phyloP scores from a whole-genome alignment of 2,329 filamentous ascomycete species.

The Calonectria crousiana region DNA sequence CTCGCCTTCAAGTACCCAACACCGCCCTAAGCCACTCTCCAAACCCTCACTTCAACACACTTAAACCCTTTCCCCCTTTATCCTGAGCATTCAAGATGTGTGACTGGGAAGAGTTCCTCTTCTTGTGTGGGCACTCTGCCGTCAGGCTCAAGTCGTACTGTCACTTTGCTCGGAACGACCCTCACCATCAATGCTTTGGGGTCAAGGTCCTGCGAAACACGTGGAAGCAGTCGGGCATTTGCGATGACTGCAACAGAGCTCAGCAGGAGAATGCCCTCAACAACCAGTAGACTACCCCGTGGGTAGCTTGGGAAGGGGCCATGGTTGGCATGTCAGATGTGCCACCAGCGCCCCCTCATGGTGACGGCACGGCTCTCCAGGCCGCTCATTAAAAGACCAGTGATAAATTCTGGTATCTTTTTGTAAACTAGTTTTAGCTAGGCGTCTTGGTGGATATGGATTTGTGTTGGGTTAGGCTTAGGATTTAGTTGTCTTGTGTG shows the following conservation, averaged over 20 bases:
- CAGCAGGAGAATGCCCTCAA: background rate
- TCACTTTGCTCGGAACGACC: constrained; percentile 80
- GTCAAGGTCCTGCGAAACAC: constrained; percentile 74
- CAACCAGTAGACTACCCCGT: background rate
- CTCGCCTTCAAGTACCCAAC: background rate
- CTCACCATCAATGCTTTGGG: constrained; percentile 75
- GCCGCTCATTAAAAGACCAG: background rate
- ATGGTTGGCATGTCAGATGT: background rate
- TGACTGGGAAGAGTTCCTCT: constrained; percentile 77
- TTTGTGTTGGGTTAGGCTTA: background rate
- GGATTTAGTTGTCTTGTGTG: background rate
- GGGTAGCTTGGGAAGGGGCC: background rate
- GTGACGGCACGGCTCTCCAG: background rate
- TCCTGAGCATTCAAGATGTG: constrained; percentile 66
- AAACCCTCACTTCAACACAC: background rate
- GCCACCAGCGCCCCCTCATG: background rate
- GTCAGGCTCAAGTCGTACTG: constrained; percentile 76
- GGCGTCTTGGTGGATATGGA: background rate
- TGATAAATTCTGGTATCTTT: background rate
- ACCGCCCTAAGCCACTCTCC: background rate
- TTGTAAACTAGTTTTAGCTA: background rate
- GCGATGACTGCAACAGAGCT: constrained; percentile 58
- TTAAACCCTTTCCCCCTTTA: background rate
- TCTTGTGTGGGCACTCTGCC: constrained; percentile 72
- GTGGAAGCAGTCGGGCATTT: constrained; percentile 67